These are phyloP conservation scores for Trichoderma gamsii DNA, from an alignment of 495 filamentous ascomycete species.

Conservation along the genomic window DNA sequence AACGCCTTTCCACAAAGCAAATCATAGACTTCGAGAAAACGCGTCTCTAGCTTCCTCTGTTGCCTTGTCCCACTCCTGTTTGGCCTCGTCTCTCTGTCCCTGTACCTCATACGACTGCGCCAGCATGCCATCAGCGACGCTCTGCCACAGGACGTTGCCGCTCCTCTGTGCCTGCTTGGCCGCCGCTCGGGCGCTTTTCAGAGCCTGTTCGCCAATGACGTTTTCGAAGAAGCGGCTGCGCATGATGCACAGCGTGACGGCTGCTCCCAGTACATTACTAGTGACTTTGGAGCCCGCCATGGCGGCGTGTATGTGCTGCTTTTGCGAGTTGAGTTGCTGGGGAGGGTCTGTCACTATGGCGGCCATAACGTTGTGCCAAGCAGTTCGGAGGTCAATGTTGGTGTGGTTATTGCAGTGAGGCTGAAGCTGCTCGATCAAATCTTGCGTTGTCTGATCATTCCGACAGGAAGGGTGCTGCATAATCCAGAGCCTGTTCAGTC, in stretches of 20 bases:
- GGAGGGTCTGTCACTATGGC: slow-evolving; percentile 59
- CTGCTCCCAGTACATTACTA: slow-evolving; percentile 69
- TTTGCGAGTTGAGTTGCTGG: slow-evolving; percentile 63
- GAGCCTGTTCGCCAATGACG: slow-evolving; percentile 81
- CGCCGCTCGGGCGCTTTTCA: slow-evolving; percentile 76
- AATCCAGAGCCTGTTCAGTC: slow-evolving; percentile 78
- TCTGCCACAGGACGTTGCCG: slow-evolving; percentile 76
- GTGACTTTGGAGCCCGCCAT: slow-evolving; percentile 39
- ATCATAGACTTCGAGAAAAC: slow-evolving; percentile 1
- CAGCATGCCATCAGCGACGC: slow-evolving; percentile 75
- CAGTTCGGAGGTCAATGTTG: slow-evolving; percentile 68
- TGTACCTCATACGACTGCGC: slow-evolving; percentile 57
- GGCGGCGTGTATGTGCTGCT: slow-evolving; percentile 65
- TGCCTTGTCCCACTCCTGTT: slow-evolving; percentile 8
- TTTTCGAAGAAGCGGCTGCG: slow-evolving; percentile 76
- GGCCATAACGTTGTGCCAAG: slow-evolving; percentile 72
- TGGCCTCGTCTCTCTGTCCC: slow-evolving; percentile 8
- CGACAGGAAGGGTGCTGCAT: slow-evolving; percentile 57
- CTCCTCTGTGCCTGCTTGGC: slow-evolving; percentile 67
- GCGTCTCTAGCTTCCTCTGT: slow-evolving; percentile 11
- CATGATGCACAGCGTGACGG: slow-evolving; percentile 81
- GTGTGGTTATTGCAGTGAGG: slow-evolving; percentile 60
- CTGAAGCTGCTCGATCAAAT: slow-evolving; percentile 58
- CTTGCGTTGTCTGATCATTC: slow-evolving; percentile 41
- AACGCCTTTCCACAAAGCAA: not conserved